Evolutionary conservation across 345 rosid species (phyloP).

Genomic region (Corchorus olitorius): DNA sequence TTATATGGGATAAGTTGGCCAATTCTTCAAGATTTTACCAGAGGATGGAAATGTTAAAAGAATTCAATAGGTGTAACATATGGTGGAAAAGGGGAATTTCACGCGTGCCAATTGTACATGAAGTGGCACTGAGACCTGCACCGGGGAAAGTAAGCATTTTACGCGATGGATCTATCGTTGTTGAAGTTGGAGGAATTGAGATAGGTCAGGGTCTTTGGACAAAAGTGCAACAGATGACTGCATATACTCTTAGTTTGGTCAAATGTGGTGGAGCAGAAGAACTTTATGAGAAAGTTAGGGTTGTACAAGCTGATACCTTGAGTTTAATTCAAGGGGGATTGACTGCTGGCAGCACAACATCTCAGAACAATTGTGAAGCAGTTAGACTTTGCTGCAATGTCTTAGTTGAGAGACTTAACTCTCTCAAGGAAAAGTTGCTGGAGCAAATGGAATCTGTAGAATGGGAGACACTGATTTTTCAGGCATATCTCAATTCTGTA

Average conservation of each 20-base stretch:
- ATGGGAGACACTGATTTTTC: conserved; percentile 68
- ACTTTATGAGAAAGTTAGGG: conserved; percentile 61
- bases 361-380: conserved; percentile 82
- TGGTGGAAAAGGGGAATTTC: conserved; percentile 84
- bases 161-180: conserved; percentile 75
- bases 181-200: conserved; percentile 89
- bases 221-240: conserved; percentile 84
- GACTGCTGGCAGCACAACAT: conserved; percentile 82
- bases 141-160: conserved; percentile 82
- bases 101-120: conserved; percentile 55
- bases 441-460: conserved; percentile 47
- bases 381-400: conserved; percentile 64
- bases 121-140: conserved; percentile 46
- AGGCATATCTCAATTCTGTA: conserved; percentile 60
- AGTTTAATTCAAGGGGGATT: conserved; percentile 70
- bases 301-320: conserved; percentile 69
- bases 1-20: conserved; percentile 73
- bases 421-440: conserved; percentile 47
- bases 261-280: conserved; percentile 44
- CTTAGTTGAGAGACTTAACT: conserved; percentile 62
- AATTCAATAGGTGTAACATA: conserved; percentile 49
- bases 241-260: conserved; percentile 67
- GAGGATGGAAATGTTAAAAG: conserved; percentile 53
- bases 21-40: conserved; percentile 44
- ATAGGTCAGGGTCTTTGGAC: conserved; percentile 95